Evolutionary conservation across 805 yeast species (phyloP).

Genomic region (Priceomyces carsonii): DNA sequence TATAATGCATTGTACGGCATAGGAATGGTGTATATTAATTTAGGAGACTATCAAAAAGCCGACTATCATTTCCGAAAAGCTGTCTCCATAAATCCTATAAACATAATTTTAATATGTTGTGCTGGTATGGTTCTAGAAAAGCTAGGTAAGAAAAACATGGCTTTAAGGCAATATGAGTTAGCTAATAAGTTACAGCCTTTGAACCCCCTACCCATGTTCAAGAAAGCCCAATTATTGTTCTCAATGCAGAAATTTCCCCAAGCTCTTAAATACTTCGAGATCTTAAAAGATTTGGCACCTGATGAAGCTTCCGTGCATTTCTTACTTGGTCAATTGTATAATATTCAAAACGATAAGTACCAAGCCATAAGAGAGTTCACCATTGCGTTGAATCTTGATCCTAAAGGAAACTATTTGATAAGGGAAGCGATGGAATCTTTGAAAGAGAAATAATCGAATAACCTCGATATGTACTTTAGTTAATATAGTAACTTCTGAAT

Average conservation of each 20-base stretch:
- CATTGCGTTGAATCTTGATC: constrained; percentile 85
- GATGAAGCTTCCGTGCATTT: constrained; percentile 95
- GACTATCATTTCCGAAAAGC: constrained; percentile 88
- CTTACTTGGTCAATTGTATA: constrained; percentile 83
- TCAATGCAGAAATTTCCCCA: constrained; percentile 67
- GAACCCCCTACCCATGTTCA: constrained; percentile 83
- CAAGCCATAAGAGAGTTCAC: constrained; percentile 86
- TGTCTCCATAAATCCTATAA: constrained; percentile 83
- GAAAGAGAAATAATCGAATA: constrained; percentile 26
- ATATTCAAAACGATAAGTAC: constrained; percentile 67
- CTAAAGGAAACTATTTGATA: constrained; percentile 85
- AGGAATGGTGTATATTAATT: constrained; percentile 87
- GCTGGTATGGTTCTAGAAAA: constrained; percentile 92
- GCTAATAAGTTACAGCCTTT: constrained; percentile 85
- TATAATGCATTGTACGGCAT: constrained; percentile 95
- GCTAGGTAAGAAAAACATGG: constrained; percentile 64
- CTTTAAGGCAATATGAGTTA: constrained; percentile 76
- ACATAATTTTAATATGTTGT: constrained; percentile 86
- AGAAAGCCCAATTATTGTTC: constrained; percentile 80
- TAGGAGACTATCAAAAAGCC: constrained; percentile 83
- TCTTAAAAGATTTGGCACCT: constrained; percentile 75
- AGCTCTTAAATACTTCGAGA: constrained; percentile 75
- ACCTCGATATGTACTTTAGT: no score
- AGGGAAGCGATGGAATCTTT: constrained; percentile 75
- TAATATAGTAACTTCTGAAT: no score